These are phyloP conservation scores for Russula emetica DNA, from an alignment of 768 basidiomycete species.

Conservation along the genomic window DNA sequence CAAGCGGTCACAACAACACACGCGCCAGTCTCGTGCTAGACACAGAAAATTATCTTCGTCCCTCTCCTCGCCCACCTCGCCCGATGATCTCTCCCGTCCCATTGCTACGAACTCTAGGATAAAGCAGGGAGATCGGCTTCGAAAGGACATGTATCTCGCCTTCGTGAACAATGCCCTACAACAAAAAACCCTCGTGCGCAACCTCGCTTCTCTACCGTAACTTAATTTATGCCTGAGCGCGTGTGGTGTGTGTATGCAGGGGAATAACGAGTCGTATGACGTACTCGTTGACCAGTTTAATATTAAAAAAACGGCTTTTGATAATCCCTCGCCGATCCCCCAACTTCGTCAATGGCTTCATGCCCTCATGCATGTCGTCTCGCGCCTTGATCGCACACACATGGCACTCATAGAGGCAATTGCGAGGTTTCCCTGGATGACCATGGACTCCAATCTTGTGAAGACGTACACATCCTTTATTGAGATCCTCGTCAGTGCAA, in stretches of 20 bases:
- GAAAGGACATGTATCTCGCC: too few relatives aligned
- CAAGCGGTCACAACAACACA: too few relatives aligned
- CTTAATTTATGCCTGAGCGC: too few relatives aligned
- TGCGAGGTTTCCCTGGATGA: too few relatives aligned
- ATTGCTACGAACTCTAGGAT: conserved; percentile 78
- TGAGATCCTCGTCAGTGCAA: conserved; percentile 85
- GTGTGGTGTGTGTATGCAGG: too few relatives aligned
- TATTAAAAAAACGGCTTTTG: conserved; percentile 39
- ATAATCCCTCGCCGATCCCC: conserved; percentile 37
- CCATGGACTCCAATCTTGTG: too few relatives aligned
- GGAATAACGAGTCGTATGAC: too few relatives aligned
- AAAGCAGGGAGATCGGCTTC: conserved; percentile 70
- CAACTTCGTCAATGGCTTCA: conserved; percentile 78
- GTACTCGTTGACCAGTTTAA: conserved; percentile 87
- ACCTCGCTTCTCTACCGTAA: too few relatives aligned
- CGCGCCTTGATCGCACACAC: conserved; percentile 79
- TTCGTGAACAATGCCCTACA: too few relatives aligned
- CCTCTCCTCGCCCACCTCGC: conserved; percentile 20
- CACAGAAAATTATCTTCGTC: conserved; percentile 2
- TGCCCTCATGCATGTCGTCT: conserved; percentile 88
- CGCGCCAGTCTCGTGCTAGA: not conserved
- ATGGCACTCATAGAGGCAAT: conserved; percentile 79
- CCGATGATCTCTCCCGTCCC: conserved; percentile 45
- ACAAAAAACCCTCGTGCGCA: too few relatives aligned
- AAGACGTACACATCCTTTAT: conserved; percentile 85